Percentiles rank a stretch among this genome's conserved stretches.
These are phyloP conservation scores for Phaeosphaeriaceae sp. DNA, from an alignment of 2,329 filamentous ascomycete genomes.

Conservation along the genomic window DNA sequence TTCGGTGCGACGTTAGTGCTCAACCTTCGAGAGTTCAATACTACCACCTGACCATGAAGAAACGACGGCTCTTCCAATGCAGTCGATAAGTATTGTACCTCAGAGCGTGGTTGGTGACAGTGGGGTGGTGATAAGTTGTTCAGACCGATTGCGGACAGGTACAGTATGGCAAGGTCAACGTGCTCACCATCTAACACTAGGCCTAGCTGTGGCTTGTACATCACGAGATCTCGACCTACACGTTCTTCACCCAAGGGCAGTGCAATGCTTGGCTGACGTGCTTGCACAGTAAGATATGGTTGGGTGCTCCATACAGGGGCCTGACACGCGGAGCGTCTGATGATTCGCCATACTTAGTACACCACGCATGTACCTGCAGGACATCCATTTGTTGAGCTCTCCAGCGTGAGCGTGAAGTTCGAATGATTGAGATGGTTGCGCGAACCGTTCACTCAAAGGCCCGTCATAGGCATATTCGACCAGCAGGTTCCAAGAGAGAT, in stretches of 20 bases:
- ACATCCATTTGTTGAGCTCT: neutral
- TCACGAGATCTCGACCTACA: too few relatives aligned
- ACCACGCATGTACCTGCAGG: neutral
- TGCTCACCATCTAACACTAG: too few relatives aligned
- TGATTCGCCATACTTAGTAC: neutral
- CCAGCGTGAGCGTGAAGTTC: too few relatives aligned
- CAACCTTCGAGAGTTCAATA: neutral
- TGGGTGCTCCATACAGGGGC: too few relatives aligned
- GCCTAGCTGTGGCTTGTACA: too few relatives aligned
- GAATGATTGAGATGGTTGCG: neutral
- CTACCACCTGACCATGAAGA: neutral
- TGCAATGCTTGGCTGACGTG: too few relatives aligned
- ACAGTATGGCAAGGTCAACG: too few relatives aligned
- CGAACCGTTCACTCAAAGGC: neutral
- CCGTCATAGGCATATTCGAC: neutral
- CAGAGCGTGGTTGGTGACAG: too few relatives aligned
- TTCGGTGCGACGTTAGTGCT: neutral
- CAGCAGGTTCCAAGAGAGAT: neutral
- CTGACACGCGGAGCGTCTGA: conserved; percentile 1
- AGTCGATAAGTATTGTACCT: neutral
- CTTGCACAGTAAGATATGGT: too few relatives aligned
- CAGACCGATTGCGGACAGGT: too few relatives aligned
- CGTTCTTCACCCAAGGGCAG: too few relatives aligned
- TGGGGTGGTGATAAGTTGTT: too few relatives aligned
- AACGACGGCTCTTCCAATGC: neutral